Evolutionary conservation across 345 rosid genomes (phyloP).

Genomic region (Zanthoxylum bungeanum): DNA sequence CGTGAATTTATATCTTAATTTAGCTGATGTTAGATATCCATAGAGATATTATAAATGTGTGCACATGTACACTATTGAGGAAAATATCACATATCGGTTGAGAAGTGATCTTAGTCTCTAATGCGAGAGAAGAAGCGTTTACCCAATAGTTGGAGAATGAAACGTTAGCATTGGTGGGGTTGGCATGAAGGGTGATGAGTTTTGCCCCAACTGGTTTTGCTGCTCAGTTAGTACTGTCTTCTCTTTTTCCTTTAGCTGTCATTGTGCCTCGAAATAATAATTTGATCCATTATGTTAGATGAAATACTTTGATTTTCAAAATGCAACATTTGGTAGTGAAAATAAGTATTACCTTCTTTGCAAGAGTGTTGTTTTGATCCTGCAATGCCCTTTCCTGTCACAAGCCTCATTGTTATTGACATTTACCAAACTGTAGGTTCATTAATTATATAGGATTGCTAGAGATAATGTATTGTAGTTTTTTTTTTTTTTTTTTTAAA

Average conservation of each 20-base stretch:
- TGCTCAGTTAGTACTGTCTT: slow-evolving; percentile 28
- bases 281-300: not conserved
- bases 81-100: too few relatives aligned
- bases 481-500: too few relatives aligned
- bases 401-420: slow-evolving; percentile 11
- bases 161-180: slow-evolving; percentile 17
- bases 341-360: slow-evolving; percentile 47
- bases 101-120: too few relatives aligned
- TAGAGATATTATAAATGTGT: not conserved
- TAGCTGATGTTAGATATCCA: not conserved
- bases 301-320: not conserved
- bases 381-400: slow-evolving; percentile 54
- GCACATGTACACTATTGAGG: not conserved
- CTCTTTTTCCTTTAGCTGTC: slow-evolving; percentile 39
- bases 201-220: slow-evolving; percentile 23
- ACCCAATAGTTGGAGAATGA: slow-evolving; percentile 49
- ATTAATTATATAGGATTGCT: not conserved
- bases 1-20: not conserved
- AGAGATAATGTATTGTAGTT: not conserved
- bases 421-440: not conserved
- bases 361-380: slow-evolving; percentile 51
- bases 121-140: slow-evolving; percentile 10
- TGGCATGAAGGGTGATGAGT: slow-evolving; percentile 22
- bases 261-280: not conserved
- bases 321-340: not conserved